Conservation (phyloP, 345 rosid genomes). For the Camelina laxa region DNA sequence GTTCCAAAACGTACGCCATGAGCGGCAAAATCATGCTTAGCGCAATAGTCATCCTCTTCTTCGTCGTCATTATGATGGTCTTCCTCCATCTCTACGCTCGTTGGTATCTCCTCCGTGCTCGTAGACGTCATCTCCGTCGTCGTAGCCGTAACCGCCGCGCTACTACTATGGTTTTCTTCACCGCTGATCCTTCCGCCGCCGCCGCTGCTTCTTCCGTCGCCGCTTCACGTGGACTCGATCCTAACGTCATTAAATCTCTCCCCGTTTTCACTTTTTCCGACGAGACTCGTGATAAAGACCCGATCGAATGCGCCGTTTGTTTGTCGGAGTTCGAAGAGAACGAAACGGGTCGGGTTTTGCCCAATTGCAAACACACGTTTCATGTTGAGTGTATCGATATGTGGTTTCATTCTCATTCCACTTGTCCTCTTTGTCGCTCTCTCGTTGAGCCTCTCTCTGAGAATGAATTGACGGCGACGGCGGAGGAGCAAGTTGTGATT, state of each 20-base stretch:
- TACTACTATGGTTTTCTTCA: conserved; percentile 61
- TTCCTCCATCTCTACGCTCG: conserved; percentile 89
- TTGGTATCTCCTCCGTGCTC: conserved; percentile 76
- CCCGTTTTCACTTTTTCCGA: conserved; percentile 66
- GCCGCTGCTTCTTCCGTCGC: not conserved
- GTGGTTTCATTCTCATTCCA: conserved; percentile 96
- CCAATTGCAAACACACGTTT: conserved; percentile 82
- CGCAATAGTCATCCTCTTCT: conserved; percentile 69
- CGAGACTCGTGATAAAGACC: conserved; percentile 46
- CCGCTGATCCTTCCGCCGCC: conserved; percentile 47
- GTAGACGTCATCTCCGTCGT: conserved; percentile 57
- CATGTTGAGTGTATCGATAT: conserved; percentile 88
- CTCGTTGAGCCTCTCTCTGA: conserved; percentile 56
- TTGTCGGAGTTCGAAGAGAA: conserved; percentile 79
- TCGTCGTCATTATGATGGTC: conserved; percentile 68
- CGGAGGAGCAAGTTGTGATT: conserved; percentile 35
- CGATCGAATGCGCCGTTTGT: conserved; percentile 83
- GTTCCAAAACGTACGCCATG: conserved; percentile 50
- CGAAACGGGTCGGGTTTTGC: conserved; percentile 79
- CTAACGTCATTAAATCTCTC: conserved; percentile 60
- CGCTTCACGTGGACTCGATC: conserved; percentile 61
- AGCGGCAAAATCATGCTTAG: conserved; percentile 78
- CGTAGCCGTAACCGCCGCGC: conserved; percentile 51
- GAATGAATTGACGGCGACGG: not conserved
- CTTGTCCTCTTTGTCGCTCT: conserved; percentile 90